phyloP scores from a whole-genome alignment of 73 alveolate genomes.

The Loxodes magnus region DNA sequence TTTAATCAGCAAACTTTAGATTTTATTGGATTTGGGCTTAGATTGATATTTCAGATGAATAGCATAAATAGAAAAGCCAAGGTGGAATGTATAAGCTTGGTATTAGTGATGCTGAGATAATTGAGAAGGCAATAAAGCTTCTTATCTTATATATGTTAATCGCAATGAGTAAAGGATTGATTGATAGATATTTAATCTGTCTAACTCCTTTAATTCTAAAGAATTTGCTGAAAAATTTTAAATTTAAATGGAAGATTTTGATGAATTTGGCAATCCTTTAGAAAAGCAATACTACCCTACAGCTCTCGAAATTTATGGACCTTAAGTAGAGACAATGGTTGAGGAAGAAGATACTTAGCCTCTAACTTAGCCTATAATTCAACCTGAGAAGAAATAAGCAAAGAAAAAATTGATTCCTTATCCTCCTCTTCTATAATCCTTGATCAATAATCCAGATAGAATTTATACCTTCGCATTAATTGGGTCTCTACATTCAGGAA shows the following conservation, averaged over 20 bases:
- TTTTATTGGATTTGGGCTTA: too few relatives aligned
- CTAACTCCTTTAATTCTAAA: too few relatives aligned
- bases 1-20: too few relatives aligned
- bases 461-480: conserved; percentile 92
- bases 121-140: too few relatives aligned
- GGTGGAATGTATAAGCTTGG: too few relatives aligned
- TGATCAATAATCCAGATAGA: conserved; percentile 84
- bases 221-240: too few relatives aligned
- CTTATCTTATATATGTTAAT: too few relatives aligned
- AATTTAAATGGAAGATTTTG: conserved; percentile 78
- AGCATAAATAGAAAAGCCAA: too few relatives aligned
- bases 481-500: conserved; percentile 99
- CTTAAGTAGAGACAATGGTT: conserved; percentile 92
- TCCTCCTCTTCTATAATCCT: conserved; percentile 71
- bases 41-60: too few relatives aligned
- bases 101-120: too few relatives aligned
- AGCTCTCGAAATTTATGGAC: conserved; percentile 86
- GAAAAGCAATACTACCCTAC: conserved; percentile 95
- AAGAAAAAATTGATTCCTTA: conserved; percentile 76
- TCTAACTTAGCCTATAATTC: conserved; percentile 95
- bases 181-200: too few relatives aligned
- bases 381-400: conserved; percentile 86
- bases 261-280: conserved; percentile 98
- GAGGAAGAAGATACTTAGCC: conserved; percentile 99
- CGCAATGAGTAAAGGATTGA: too few relatives aligned